A percentile compares a stretch with the other conserved stretches of the same genome.
Conservation (phyloP, 805 yeast species). For the Alloascoidea africana region DNA sequence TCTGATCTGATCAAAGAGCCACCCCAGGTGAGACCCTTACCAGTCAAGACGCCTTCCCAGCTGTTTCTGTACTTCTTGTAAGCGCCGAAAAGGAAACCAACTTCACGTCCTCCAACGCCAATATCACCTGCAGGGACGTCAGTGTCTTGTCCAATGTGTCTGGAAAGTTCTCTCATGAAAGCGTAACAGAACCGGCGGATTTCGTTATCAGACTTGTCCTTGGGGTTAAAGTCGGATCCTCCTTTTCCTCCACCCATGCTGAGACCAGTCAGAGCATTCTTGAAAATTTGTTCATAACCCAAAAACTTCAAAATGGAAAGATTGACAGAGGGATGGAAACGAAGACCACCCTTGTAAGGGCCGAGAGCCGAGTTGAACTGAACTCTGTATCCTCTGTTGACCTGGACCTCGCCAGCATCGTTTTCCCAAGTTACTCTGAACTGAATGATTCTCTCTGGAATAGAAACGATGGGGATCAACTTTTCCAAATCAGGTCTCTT, state of each 20-base stretch:
- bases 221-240: constrained; percentile 96
- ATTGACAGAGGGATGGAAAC: constrained; percentile 96
- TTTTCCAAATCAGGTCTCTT: constrained; percentile 83
- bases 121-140: constrained; percentile 99
- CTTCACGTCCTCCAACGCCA: constrained; percentile 95
- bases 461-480: constrained; percentile 78
- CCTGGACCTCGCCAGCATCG: constrained; percentile 82
- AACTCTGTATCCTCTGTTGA: constrained; percentile 95
- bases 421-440: constrained; percentile 98
- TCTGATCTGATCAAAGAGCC: constrained; percentile 98
- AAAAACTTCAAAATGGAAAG: constrained; percentile 88
- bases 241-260: constrained; percentile 99
- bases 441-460: constrained; percentile 93
- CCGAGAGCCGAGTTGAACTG: constrained; percentile 98
- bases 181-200: constrained; percentile 94
- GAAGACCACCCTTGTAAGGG: constrained; percentile 97
- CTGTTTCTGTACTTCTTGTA: constrained; percentile 83
- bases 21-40: constrained; percentile 98
- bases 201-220: constrained; percentile 84
- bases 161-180: constrained; percentile 89
- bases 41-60: constrained; percentile 96
- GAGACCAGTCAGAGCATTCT: constrained; percentile 94
- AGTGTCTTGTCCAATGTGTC: constrained; percentile 93
- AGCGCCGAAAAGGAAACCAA: constrained; percentile 93
- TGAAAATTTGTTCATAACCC: constrained; percentile 97